A percentile compares a stretch with the other conserved stretches of the same genome.
Evolutionary conservation across 495 filamentous ascomycete genomes (phyloP).

Genomic region (Poronia punctata): DNA sequence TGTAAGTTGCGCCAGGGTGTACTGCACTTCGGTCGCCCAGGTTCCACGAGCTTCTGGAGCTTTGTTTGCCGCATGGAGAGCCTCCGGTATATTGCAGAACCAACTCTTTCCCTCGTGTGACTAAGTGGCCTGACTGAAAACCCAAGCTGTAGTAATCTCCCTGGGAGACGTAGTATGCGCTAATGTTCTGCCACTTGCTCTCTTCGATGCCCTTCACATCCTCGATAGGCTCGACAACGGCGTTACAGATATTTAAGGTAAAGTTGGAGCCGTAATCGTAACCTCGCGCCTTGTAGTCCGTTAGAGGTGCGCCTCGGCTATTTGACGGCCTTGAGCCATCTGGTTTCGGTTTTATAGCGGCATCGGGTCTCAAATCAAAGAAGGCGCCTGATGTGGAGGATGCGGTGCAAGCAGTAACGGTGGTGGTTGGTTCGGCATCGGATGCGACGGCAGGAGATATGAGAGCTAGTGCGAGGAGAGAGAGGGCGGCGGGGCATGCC

Average conservation of each 20-base stretch:
- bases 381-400: conserved; percentile 73
- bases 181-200: conserved; percentile 67
- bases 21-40: conserved; percentile 19
- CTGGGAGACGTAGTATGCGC: conserved; percentile 75
- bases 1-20: conserved; percentile 30
- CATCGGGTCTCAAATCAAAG: conserved; percentile 81
- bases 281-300: conserved; percentile 77
- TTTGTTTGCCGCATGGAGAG: conserved; percentile 60
- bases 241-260: conserved; percentile 87
- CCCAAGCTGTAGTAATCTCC: conserved; percentile 79
- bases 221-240: conserved; percentile 69
- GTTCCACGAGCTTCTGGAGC: conserved; percentile 15
- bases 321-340: conserved; percentile 34
- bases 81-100: conserved; percentile 88
- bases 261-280: conserved; percentile 87
- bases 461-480: conserved; percentile 16
- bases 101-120: conserved; percentile 82
- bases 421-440: conserved; percentile 26
- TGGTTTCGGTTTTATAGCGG: conserved; percentile 46
- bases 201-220: conserved; percentile 64
- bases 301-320: conserved; percentile 45
- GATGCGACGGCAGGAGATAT: conserved; percentile 11
- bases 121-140: conserved; percentile 62
- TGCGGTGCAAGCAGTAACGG: conserved; percentile 65
- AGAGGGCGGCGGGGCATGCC: conserved; percentile 12